These are phyloP conservation scores for Castanea crenata DNA, from an alignment of 306 rosid genomes.

Conservation along the genomic window DNA sequence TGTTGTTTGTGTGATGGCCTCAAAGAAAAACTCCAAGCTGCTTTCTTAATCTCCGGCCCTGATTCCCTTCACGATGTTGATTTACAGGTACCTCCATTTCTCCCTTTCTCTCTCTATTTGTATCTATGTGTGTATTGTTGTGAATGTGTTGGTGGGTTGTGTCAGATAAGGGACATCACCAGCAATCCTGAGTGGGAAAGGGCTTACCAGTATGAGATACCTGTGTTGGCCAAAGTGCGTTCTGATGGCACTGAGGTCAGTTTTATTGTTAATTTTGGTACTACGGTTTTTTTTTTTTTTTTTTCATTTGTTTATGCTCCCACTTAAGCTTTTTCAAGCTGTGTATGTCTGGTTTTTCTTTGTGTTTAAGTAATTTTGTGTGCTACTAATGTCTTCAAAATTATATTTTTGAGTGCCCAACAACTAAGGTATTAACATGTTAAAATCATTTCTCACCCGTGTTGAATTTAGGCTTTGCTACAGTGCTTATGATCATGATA, in stretches of 20 bases:
- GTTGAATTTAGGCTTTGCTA: background rate
- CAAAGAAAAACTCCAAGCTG: slow-evolving; percentile 89
- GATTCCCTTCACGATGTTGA: slow-evolving; percentile 70
- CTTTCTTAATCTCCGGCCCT: slow-evolving; percentile 59
- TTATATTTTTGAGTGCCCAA: too few species aligned
- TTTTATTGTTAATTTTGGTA: background rate
- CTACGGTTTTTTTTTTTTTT: background rate
- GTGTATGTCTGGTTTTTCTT: background rate
- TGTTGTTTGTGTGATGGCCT: slow-evolving; percentile 99
- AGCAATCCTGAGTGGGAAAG: slow-evolving; percentile 78
- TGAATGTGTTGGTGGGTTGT: slow-evolving; percentile 12
- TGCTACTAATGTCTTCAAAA: background rate
- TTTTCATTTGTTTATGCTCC: background rate
- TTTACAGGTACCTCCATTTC: slow-evolving; percentile 40
- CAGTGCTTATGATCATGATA: background rate
- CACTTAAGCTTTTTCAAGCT: background rate
- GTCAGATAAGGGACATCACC: slow-evolving; percentile 80
- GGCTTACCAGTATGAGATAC: slow-evolving; percentile 89
- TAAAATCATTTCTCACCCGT: background rate
- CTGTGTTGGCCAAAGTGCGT: slow-evolving; percentile 74
- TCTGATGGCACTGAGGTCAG: slow-evolving; percentile 93
- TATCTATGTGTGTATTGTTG: background rate
- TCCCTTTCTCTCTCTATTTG: background rate
- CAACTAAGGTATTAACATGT: background rate
- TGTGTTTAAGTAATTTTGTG: background rate